Conservation (phyloP, 2,329 filamentous ascomycete genomes). For the Beauveria scarabaeidicola region DNA sequence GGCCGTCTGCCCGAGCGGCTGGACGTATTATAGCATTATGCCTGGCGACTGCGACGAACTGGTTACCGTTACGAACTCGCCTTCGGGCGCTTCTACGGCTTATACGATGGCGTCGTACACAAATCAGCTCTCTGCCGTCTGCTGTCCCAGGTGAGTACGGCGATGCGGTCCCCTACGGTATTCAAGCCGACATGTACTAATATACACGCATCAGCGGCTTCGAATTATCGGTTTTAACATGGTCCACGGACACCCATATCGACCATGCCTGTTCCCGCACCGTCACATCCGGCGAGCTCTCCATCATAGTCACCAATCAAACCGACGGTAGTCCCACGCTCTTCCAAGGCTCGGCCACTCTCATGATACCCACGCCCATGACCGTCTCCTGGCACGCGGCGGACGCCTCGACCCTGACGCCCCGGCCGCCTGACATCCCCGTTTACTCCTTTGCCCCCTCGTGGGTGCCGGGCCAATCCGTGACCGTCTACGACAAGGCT, state of each 20-base stretch:
- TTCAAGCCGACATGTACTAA: neutral
- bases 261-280: neutral
- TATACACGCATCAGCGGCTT: neutral
- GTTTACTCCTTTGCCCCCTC: neutral
- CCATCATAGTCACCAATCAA: neutral
- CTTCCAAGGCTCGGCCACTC: neutral
- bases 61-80: neutral
- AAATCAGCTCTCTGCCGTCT: neutral
- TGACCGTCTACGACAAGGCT: neutral
- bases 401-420: neutral
- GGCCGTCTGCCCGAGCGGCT: conserved; percentile 6
- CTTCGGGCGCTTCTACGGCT: neutral
- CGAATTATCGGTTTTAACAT: neutral
- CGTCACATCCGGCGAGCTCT: neutral
- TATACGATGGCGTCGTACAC: neutral
- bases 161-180: neutral
- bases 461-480: conserved; percentile 1
- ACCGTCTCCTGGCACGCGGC: neutral
- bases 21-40: conserved; percentile 8
- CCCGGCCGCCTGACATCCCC: neutral
- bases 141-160: conserved; percentile 2
- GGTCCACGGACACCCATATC: neutral
- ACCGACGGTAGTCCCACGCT: neutral
- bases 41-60: neutral
- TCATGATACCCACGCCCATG: neutral